phyloP scores from a whole-genome alignment of 257 asterid species.

The Thymus quinquecostatus region DNA sequence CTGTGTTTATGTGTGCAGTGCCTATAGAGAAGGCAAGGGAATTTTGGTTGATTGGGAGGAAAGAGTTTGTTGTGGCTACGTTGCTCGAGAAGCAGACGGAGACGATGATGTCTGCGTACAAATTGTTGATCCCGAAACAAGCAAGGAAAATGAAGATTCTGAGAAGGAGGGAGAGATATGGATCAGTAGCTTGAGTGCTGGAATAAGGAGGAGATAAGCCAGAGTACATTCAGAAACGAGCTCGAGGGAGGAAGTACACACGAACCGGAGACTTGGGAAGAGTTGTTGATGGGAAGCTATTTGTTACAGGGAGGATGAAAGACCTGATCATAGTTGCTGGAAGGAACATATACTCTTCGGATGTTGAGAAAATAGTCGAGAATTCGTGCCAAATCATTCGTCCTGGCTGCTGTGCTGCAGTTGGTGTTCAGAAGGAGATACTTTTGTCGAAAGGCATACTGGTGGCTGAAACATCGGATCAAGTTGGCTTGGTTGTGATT shows the following conservation, averaged over 20 bases:
- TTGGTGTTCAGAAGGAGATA: conserved; percentile 60
- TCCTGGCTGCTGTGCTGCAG: conserved; percentile 71
- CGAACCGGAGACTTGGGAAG: conserved; percentile 72
- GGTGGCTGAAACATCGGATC: conserved; percentile 45
- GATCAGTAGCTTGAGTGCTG: conserved; percentile 68
- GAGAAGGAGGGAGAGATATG: conserved; percentile 72
- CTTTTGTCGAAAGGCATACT: conserved; percentile 52
- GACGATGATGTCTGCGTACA: conserved; percentile 39
- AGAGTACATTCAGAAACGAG: conserved; percentile 48
- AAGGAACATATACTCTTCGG: conserved; percentile 61
- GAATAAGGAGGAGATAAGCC: conserved; percentile 54
- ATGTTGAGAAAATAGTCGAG: conserved; percentile 71
- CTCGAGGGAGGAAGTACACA: conserved; percentile 47
- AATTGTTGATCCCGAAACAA: conserved; percentile 56
- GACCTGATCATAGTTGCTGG: conserved; percentile 69
- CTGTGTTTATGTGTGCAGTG: conserved; percentile 69
- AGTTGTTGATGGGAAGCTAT: conserved; percentile 51
- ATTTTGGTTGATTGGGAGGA: conserved; percentile 69
- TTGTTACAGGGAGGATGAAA: conserved; percentile 64
- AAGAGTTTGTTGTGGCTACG: conserved; percentile 64
- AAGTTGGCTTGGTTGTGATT: conserved; percentile 60
- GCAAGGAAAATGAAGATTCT: conserved; percentile 40
- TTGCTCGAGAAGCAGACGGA: conserved; percentile 28
- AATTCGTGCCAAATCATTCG: conserved; percentile 54
- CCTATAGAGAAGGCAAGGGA: conserved; percentile 59